These are phyloP conservation scores for Cytospora piceicola DNA, from an alignment of 2,329 filamentous ascomycete genomes.

Conservation along the genomic window DNA sequence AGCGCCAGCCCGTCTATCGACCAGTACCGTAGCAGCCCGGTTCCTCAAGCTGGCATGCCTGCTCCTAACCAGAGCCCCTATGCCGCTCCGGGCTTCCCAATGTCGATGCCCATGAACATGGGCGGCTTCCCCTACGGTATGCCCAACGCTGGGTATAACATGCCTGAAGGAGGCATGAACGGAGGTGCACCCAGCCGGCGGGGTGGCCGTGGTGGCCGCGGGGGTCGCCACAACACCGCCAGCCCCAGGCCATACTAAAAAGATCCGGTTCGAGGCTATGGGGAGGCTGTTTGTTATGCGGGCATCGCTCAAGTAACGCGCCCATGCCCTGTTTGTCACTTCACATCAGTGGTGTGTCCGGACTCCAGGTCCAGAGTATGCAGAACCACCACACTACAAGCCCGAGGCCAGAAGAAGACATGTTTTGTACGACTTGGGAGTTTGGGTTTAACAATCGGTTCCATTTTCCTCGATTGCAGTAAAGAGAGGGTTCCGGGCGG, in stretches of 20 bases:
- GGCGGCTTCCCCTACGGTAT: constrained; percentile 49
- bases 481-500: background rate
- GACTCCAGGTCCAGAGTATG: background rate
- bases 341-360: background rate
- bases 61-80: constrained; percentile 50
- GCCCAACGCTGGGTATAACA: constrained; percentile 26
- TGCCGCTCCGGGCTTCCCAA: constrained; percentile 55
- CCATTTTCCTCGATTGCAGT: background rate
- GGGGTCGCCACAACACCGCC: constrained; percentile 28
- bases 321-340: background rate
- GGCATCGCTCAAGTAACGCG: background rate
- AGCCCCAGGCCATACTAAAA: constrained; percentile 28
- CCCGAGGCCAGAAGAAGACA: background rate
- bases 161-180: constrained; percentile 28
- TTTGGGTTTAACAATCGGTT: background rate
- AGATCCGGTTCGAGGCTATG: background rate
- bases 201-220: constrained; percentile 28
- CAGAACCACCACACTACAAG: background rate
- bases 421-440: background rate
- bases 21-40: constrained; percentile 59
- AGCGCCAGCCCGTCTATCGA: constrained; percentile 54
- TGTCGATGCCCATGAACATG: constrained; percentile 45
- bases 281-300: background rate
- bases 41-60: constrained; percentile 43
- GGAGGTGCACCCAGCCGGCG: constrained; percentile 26